A percentile compares a stretch with the other conserved stretches of the same genome.
Conservation (phyloP, 1,284 basidiomycete species). For the Papiliotrema nemorosa region DNA sequence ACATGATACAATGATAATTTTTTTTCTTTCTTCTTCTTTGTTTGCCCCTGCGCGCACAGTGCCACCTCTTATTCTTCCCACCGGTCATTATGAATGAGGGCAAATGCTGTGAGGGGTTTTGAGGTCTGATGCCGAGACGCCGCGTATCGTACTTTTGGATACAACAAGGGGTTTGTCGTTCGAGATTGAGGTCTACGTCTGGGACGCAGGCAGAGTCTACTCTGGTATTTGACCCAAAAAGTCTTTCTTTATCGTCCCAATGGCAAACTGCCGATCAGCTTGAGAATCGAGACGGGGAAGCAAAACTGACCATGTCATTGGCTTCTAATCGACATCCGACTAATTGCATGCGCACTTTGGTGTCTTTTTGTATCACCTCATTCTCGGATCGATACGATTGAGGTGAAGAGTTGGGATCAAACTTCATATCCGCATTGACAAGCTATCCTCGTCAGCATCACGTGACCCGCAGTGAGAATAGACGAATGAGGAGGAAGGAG, state of each 20-base stretch:
- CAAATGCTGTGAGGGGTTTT: too few relatives aligned
- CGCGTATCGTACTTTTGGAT: too few relatives aligned
- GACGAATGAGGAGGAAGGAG: constrained; percentile 2
- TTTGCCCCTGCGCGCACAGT: background rate
- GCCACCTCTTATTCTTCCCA: background rate
- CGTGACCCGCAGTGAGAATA: background rate
- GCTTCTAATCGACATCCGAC: constrained; percentile 96
- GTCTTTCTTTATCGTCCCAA: constrained; percentile 92
- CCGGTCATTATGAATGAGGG: too few relatives aligned
- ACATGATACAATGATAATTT: background rate
- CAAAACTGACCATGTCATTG: constrained; percentile 79
- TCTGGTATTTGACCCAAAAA: constrained; percentile 74
- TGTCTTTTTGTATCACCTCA: constrained; percentile 90
- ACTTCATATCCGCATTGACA: constrained; percentile 86
- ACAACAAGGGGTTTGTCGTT: too few relatives aligned
- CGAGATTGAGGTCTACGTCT: background rate
- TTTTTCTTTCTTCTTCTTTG: background rate
- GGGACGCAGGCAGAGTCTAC: constrained; percentile 23
- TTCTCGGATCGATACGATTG: constrained; percentile 86
- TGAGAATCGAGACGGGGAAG: background rate
- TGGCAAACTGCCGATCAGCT: constrained; percentile 64
- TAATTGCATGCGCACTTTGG: constrained; percentile 87
- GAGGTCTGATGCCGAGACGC: too few relatives aligned
- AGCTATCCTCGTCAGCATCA: constrained; percentile 57
- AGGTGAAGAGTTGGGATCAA: constrained; percentile 88